These are phyloP conservation scores for Singerocomus rubriflavus DNA, from an alignment of 1,284 basidiomycete species.

Conservation along the genomic window DNA sequence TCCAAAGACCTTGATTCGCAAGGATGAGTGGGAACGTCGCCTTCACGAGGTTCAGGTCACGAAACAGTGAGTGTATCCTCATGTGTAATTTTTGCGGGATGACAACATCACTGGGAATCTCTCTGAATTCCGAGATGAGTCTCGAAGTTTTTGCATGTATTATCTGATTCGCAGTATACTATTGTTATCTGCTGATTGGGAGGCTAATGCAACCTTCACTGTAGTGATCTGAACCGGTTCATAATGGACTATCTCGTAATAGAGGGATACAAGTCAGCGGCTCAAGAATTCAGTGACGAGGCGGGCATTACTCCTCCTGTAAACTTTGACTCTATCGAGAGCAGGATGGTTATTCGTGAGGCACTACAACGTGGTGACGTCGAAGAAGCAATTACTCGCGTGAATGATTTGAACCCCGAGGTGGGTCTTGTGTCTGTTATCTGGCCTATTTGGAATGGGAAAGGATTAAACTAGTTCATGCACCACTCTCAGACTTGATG, in stretches of 20 bases:
- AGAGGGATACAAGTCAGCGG: conserved; percentile 95
- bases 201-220: conserved; percentile 31
- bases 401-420: conserved; percentile 97
- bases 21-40: conserved; percentile 74
- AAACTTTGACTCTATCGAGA: conserved; percentile 91
- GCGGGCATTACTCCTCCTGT: conserved; percentile 74
- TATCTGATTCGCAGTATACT: conserved; percentile 56
- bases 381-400: conserved; percentile 88
- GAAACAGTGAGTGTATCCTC: conserved; percentile 63
- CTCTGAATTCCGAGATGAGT: conserved; percentile 73
- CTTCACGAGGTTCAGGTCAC: conserved; percentile 71
- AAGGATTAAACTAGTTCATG: conserved; percentile 93
- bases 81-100: conserved; percentile 40
- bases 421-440: conserved; percentile 51
- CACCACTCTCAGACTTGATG: conserved; percentile 92
- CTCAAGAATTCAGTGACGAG: conserved; percentile 91
- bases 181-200: conserved; percentile 29
- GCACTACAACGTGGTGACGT: conserved; percentile 94
- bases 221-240: conserved; percentile 88
- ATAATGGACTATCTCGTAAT: conserved; percentile 98
- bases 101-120: conserved; percentile 82
- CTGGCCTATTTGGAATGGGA: conserved; percentile 23
- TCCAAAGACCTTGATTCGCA: conserved; percentile 55
- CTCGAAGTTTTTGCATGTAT: conserved; percentile 68
- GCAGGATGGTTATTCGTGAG: conserved; percentile 90